Base-by-base conservation (phyloP, 1,284 basidiomycete species). In the Volvariella volvacea region DNA sequence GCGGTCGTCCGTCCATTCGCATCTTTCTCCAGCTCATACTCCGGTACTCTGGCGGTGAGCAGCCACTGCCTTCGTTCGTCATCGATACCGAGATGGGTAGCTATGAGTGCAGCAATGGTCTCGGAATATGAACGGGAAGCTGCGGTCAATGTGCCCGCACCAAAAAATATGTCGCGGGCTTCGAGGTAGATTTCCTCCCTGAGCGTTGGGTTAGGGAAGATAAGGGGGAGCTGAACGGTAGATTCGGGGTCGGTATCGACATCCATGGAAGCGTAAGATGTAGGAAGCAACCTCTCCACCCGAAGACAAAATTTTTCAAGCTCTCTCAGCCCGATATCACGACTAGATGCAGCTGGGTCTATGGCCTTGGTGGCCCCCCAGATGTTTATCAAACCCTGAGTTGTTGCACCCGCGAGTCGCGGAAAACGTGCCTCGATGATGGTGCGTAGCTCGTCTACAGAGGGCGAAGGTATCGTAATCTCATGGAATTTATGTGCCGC, bases 101-200 rank as follows among this genome's bases (percentile, higher is more conserved):
- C 87, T 28, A 89, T 68, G 22, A 78, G 61, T 4, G 62, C 45
- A 1, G 76, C 68, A 44, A 88, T 67, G 4, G 64, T 58, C 15
- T 74, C 67, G 25, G 69, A 57, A 48, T 80, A 79, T 22, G 63
- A 67, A 49, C 62, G 76, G 48, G 80, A 74, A 14, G 77, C 63
- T 1, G 73, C 55, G 2, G 77, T 83, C 31, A 74, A 66, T 22
- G 70, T 59, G 38, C 81, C 80, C 20, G 76, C 73, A 17, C 91
- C 92, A 50, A 98, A 88, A 66, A 99, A 98, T 20, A 96, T 80
- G 61, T 99, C 96, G 20, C 86, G 76, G 0, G 90, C 91, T 59
- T 96, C 91, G 36, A 94, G 71, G 55, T 88, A 93, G 19, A 96
- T 82, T 46, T 95, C 90, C 59, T 99, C 95, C 45, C 94, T 83